A percentile compares a stretch with the other conserved stretches of the same genome.
These are phyloP conservation scores for Bertia moriformis DNA, from an alignment of 2,329 filamentous ascomycete species.

Conservation along the genomic window DNA sequence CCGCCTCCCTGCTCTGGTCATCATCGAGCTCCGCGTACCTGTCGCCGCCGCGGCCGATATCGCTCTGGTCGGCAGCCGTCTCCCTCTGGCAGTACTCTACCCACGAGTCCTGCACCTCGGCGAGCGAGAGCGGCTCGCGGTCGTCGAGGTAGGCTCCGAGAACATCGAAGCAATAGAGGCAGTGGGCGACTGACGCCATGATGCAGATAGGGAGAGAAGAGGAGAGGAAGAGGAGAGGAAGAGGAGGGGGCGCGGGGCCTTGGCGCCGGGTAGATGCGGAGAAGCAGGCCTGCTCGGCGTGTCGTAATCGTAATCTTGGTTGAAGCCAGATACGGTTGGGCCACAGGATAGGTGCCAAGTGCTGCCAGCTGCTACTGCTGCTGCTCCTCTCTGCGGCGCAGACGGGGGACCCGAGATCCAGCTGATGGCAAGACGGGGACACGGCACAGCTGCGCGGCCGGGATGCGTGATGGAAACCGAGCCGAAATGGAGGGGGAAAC, in stretches of 20 bases:
- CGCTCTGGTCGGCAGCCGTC: constrained; percentile 10
- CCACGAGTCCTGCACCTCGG: constrained; percentile 56
- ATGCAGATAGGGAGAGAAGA: neutral
- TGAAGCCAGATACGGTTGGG: too few relatives aligned
- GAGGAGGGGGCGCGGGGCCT: neutral
- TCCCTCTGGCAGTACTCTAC: constrained; percentile 22
- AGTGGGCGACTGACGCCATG: constrained; percentile 80
- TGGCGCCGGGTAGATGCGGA: neutral
- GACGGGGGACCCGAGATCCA: too few relatives aligned
- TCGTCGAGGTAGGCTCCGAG: constrained; percentile 63
- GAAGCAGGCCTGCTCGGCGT: neutral
- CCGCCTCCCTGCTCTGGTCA: constrained; percentile 6
- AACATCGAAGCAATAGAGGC: constrained; percentile 83
- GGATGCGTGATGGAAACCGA: too few relatives aligned
- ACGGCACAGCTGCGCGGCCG: too few relatives aligned
- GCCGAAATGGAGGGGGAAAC: too few relatives aligned
- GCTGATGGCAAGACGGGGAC: too few relatives aligned
- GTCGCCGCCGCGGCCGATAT: constrained; percentile 2
- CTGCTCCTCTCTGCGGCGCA: too few relatives aligned
- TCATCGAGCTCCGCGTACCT: constrained; percentile 5
- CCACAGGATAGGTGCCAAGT: too few relatives aligned
- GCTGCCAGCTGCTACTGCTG: neutral
- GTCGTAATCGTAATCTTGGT: too few relatives aligned
- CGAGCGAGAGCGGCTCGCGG: constrained; percentile 51
- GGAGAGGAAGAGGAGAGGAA: neutral